phyloP scores from a whole-genome alignment of 2,329 filamentous ascomycete species.

The Paramyrothecium roridum region DNA sequence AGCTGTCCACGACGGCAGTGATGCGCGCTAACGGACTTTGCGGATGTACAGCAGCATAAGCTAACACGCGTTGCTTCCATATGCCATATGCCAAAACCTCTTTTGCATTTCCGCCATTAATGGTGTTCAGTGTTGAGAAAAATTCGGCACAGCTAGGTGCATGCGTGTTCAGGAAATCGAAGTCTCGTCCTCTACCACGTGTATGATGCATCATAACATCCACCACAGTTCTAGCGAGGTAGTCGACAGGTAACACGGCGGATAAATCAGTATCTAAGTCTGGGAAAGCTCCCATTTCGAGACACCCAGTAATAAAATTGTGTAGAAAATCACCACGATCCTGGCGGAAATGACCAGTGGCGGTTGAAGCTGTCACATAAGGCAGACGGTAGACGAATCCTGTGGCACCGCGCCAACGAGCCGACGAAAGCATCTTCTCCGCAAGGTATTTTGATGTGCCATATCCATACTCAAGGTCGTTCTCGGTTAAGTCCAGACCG shows the following conservation, averaged over 20 bases:
- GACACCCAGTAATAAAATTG: conserved; percentile 8
- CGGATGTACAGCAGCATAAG: conserved; percentile 2
- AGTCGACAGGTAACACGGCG: conserved; percentile 10
- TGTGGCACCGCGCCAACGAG: conserved; percentile 11
- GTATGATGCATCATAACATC: conserved; percentile 4
- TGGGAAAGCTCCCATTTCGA: conserved; percentile 7
- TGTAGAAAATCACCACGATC: conserved; percentile 13
- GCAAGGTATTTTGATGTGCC: conserved; percentile 12
- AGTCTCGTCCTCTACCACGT: conserved; percentile 5
- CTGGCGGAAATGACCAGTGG: conserved; percentile 10
- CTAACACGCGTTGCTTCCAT: conserved; percentile 5
- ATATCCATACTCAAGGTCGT: conserved; percentile 9
- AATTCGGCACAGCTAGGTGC: conserved; percentile 7
- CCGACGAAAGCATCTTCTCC: conserved; percentile 10
- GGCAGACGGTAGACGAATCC: conserved; percentile 4
- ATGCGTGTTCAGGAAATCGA: conserved; percentile 7
- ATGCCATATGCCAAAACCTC: background rate
- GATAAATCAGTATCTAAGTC: conserved; percentile 4
- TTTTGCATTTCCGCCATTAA: background rate
- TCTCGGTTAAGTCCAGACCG: conserved; percentile 6
- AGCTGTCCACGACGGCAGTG: conserved; percentile 5
- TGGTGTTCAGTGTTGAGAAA: background rate
- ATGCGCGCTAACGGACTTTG: conserved; percentile 7
- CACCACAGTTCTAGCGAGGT: conserved; percentile 8
- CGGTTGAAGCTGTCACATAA: conserved; percentile 8